A percentile compares a stretch with the other conserved stretches of the same genome.
Evolutionary conservation across 345 rosid genomes (phyloP).

Genomic region (Eucalyptus cloeziana): DNA sequence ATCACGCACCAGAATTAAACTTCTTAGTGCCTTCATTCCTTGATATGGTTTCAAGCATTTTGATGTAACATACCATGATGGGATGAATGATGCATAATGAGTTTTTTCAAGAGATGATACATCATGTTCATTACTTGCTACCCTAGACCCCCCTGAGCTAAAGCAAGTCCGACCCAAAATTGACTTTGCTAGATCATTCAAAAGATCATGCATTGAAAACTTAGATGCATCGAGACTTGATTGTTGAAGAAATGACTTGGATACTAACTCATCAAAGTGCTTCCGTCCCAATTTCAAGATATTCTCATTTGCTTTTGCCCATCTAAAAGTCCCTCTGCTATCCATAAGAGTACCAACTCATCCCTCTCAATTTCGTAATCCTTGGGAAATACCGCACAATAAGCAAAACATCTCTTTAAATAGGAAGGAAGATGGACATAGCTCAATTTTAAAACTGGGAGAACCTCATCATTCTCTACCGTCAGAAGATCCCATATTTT

Average conservation of each 20-base stretch:
- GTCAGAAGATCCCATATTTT: no score
- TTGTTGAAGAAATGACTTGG: no score
- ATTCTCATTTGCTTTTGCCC: not conserved
- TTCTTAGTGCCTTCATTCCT: no score
- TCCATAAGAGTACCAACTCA: not conserved
- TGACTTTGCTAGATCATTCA: not conserved
- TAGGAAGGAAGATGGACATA: not conserved
- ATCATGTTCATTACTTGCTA: no score
- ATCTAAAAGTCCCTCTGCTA: not conserved
- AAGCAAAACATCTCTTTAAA: not conserved
- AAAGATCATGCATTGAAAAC: not conserved
- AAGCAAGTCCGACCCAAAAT: no score
- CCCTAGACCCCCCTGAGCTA: no score
- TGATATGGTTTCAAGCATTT: no score
- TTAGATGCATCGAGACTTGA: no score
- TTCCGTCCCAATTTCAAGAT: not conserved
- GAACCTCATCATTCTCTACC: not conserved
- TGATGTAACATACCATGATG: no score
- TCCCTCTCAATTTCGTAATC: not conserved
- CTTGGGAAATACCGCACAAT: not conserved
- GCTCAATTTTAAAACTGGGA: not conserved
- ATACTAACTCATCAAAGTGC: not conserved
- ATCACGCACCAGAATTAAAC: no score
- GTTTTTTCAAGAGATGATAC: no score
- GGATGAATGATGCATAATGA: no score